A percentile compares a stretch with the other conserved stretches of the same genome.
These are phyloP conservation scores for Cryptosporidium viatorum DNA, from an alignment of 169 alveolate genomes.

Conservation along the genomic window DNA sequence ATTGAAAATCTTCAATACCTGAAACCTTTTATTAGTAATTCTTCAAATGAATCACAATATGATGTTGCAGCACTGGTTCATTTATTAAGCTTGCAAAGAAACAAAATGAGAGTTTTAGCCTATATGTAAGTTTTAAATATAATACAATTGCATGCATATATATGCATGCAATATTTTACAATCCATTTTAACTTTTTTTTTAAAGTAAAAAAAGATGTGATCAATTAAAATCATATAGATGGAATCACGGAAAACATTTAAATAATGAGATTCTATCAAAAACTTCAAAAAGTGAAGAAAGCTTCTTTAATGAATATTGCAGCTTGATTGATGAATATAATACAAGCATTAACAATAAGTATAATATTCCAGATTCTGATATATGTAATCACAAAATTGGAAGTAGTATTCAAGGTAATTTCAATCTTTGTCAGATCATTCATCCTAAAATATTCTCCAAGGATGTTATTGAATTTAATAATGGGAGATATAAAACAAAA, in stretches of 20 bases:
- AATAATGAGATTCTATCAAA: constrained; percentile 8
- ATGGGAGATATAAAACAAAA: constrained; percentile 26
- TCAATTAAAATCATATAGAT: constrained; percentile 59
- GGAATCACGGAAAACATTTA: constrained; percentile 52
- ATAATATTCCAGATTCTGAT: constrained; percentile 58
- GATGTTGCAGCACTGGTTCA: constrained; percentile 74
- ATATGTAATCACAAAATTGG: constrained; percentile 29
- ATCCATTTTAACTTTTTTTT: not conserved
- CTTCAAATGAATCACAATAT: constrained; percentile 61
- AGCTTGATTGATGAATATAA: constrained; percentile 52
- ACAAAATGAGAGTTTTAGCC: constrained; percentile 60
- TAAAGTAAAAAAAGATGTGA: constrained; percentile 60
- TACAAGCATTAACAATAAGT: constrained; percentile 5
- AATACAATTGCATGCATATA: not conserved
- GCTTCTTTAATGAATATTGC: constrained; percentile 28
- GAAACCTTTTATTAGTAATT: constrained; percentile 63
- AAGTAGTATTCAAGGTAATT: not conserved
- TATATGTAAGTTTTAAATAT: constrained; percentile 37
- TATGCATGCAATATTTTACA: not conserved
- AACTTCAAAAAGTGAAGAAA: constrained; percentile 30
- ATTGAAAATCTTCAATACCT: constrained; percentile 61
- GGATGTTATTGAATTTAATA: constrained; percentile 5
- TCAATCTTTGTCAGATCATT: constrained; percentile 30
- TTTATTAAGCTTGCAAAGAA: constrained; percentile 51
- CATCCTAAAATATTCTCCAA: not conserved